Percentiles rank a stretch among this genome's conserved stretches.
Conservation (phyloP, 768 basidiomycete genomes). For the Termitomyces sp. region DNA sequence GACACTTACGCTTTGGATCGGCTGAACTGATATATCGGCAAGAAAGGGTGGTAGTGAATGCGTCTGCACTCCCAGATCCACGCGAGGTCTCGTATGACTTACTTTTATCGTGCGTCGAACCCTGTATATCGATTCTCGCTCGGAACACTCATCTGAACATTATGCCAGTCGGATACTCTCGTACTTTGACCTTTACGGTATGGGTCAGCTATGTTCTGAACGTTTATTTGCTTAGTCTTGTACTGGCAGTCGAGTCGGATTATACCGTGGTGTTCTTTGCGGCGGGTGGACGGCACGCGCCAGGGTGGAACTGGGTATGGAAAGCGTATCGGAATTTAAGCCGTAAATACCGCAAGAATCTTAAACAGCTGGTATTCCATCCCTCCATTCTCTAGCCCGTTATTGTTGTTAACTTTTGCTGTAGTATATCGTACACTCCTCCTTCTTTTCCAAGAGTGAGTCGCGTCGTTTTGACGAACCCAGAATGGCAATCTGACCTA, state of each 20-base stretch:
- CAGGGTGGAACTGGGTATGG: constrained; percentile 91
- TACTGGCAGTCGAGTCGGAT: constrained; percentile 73
- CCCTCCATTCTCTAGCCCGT: neutral
- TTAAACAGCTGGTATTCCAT: constrained; percentile 66
- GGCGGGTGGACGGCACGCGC: constrained; percentile 69
- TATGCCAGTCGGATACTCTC: constrained; percentile 64
- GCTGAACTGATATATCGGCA: constrained; percentile 13
- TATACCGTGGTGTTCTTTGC: constrained; percentile 88
- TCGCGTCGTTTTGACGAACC: constrained; percentile 2
- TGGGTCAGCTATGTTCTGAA: constrained; percentile 12
- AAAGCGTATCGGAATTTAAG: constrained; percentile 80
- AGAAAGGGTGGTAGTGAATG: constrained; percentile 75
- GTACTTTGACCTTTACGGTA: constrained; percentile 81
- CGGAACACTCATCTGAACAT: constrained; percentile 1
- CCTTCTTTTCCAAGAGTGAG: constrained; percentile 85
- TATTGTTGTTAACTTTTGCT: neutral
- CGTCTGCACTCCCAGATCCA: constrained; percentile 82
- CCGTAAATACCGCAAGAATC: constrained; percentile 83
- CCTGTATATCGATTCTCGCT: constrained; percentile 1
- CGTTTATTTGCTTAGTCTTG: neutral
- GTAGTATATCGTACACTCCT: constrained; percentile 84
- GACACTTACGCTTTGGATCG: constrained; percentile 4
- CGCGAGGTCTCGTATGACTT: constrained; percentile 72
- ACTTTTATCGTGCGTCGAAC: constrained; percentile 57
- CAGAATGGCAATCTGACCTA: neutral